Conservation (phyloP, 352 stramenopile genomes). For the Phytophthora rubi region DNA sequence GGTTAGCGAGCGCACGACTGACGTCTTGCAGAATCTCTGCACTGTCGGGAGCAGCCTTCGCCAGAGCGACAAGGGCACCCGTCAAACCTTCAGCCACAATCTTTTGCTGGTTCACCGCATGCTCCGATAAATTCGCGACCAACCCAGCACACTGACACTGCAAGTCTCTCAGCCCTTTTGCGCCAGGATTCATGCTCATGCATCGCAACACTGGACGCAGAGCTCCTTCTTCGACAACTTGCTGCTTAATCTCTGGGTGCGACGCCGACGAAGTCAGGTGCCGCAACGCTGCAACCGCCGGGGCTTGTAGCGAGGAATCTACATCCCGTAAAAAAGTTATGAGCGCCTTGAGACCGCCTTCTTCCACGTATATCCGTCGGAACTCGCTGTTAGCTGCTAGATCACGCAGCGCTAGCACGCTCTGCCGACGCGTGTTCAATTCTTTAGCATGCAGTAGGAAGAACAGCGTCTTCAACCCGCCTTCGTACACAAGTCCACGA, state of each 20-base stretch:
- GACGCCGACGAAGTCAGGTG: slow-evolving; percentile 83
- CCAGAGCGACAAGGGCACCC: slow-evolving; percentile 82
- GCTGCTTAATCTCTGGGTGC: slow-evolving; percentile 85
- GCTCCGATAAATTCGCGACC: slow-evolving; percentile 94
- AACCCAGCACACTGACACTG: slow-evolving; percentile 93
- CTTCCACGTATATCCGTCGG: slow-evolving; percentile 85
- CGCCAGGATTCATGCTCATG: slow-evolving; percentile 65
- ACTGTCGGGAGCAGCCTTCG: slow-evolving; percentile 64
- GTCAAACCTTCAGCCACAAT: slow-evolving; percentile 94
- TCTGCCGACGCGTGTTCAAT: slow-evolving; percentile 92
- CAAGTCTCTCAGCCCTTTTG: slow-evolving; percentile 88
- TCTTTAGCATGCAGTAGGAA: slow-evolving; percentile 92
- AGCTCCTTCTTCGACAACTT: slow-evolving; percentile 83
- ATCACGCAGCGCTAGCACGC: slow-evolving; percentile 89
- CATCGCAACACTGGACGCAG: slow-evolving; percentile 89
- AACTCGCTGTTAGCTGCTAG: slow-evolving; percentile 90
- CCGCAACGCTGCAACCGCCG: slow-evolving; percentile 90
- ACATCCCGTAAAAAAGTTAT: slow-evolving; percentile 90
- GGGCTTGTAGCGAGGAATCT: slow-evolving; percentile 89
- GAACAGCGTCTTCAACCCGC: slow-evolving; percentile 92
- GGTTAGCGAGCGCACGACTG: slow-evolving; percentile 91
- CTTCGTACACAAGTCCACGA: slow-evolving; percentile 82
- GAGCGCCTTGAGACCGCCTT: slow-evolving; percentile 89
- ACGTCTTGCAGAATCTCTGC: slow-evolving; percentile 96
- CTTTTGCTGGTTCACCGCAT: slow-evolving; percentile 88